A percentile compares a stretch with the other conserved stretches of the same genome.
Evolutionary conservation across 441 rosid species (phyloP).

Genomic region (Mallotus repandus): DNA sequence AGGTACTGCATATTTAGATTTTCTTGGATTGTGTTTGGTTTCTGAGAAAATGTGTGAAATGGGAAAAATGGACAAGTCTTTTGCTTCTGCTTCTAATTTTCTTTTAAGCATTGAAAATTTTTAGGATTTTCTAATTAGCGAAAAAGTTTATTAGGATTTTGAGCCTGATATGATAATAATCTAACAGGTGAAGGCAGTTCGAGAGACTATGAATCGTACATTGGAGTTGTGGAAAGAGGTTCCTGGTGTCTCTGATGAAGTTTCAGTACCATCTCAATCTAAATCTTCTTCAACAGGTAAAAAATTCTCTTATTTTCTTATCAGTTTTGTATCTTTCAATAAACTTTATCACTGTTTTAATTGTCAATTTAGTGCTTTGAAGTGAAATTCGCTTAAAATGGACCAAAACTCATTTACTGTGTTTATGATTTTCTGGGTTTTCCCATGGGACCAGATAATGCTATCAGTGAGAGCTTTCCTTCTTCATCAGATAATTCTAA

Average conservation of each 20-base stretch:
- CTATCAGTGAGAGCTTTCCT: constrained; percentile 42
- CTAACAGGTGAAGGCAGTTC: constrained; percentile 70
- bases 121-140: background rate
- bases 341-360: no score
- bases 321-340: no score
- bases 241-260: constrained; percentile 49
- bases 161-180: constrained; percentile 15
- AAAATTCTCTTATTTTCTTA: background rate
- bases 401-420: background rate
- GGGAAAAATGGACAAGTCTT: background rate
- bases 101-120: background rate
- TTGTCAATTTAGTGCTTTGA: background rate
- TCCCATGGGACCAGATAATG: constrained; percentile 49
- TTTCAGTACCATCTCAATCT: constrained; percentile 43
- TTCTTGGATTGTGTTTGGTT: constrained; percentile 8
- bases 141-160: background rate
- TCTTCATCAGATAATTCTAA: constrained; percentile 42
- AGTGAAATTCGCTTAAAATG: background rate
- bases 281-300: constrained; percentile 56
- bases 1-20: constrained; percentile 41
- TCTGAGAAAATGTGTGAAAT: constrained; percentile 15
- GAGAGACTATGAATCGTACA: constrained; percentile 81
- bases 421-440: constrained; percentile 25
- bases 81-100: background rate
- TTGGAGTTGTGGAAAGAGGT: constrained; percentile 80